These are phyloP conservation scores for Myochromella boudieri DNA, from an alignment of 768 basidiomycete genomes.

Conservation along the genomic window DNA sequence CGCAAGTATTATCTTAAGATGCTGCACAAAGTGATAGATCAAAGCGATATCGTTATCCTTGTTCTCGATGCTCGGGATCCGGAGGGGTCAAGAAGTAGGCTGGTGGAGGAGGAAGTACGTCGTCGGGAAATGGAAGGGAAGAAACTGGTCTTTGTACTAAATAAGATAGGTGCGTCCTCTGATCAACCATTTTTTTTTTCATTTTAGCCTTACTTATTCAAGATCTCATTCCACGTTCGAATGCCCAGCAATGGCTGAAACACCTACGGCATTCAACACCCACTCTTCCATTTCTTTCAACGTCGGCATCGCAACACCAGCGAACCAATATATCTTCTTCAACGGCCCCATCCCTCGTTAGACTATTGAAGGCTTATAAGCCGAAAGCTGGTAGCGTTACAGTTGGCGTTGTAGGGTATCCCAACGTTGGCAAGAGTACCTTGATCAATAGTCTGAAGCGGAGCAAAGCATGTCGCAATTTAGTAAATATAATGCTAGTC, in stretches of 20 bases:
- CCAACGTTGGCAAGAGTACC: conserved; percentile 96
- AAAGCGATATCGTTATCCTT: conserved; percentile 87
- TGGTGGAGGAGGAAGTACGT: conserved; percentile 93
- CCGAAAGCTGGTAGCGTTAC: conserved; percentile 72
- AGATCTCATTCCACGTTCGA: conserved; percentile 90
- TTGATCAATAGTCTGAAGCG: conserved; percentile 92
- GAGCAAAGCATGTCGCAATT: conserved; percentile 57
- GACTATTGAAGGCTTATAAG: conserved; percentile 82
- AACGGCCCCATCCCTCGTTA: conserved; percentile 75
- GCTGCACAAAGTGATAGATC: conserved; percentile 89
- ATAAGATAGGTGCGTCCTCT: conserved; percentile 79
- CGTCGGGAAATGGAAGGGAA: conserved; percentile 87
- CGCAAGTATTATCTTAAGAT: conserved; percentile 75
- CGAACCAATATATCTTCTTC: conserved; percentile 78
- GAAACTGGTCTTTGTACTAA: conserved; percentile 90
- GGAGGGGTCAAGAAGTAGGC: conserved; percentile 85
- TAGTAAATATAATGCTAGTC: background rate
- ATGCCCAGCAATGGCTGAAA: conserved; percentile 88
- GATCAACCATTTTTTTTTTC: background rate
- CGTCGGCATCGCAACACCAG: conserved; percentile 73
- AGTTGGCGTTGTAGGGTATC: conserved; percentile 92
- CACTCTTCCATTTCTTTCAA: conserved; percentile 87
- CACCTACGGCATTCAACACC: conserved; percentile 92
- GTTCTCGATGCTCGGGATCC: conserved; percentile 95
- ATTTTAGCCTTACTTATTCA: background rate